Evolutionary conservation across 2,329 filamentous ascomycete genomes (phyloP), one percentile per base, ranked within the genome.

Genomic region (Colletotrichum sublineola): DNA sequence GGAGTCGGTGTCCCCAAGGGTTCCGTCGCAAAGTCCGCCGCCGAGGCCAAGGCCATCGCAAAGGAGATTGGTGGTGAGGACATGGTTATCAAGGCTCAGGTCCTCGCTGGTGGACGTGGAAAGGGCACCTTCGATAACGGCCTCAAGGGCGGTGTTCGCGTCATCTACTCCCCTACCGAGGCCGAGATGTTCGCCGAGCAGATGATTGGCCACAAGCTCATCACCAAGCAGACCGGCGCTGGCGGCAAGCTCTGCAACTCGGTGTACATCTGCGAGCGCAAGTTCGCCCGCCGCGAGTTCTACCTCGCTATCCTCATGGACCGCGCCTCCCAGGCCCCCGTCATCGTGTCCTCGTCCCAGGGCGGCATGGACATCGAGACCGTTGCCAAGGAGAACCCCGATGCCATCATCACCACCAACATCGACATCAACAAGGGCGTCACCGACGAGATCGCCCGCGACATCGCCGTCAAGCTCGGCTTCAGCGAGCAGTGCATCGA

Each of bases 161-260:
- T 99, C 80, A 97, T 99, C 86, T 99, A 98, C 91, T 98, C 96
- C 88, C 94, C 96, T 73, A 95, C 95, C 79, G 91, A 93, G 89
- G 96, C 96, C 81, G 93, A 94, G 89, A 97, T 98, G 91, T 97
- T 99, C 83, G 96, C 96, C 78, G 90, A 96, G 78, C 95, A 99
- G 88, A 99, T 99, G 96, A 98, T 99, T 85, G 96, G 96, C 82
- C 96, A 99, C 88, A 98, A 98, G 87, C 94, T 99, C 85, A 91
- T 99, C 86, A 99, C 96, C 84, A 99, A 99, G 91, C 96, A 99
- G 89, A 99, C 96, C 72, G 96, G 96, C 83, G 94, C 96, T 78
- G 90, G 85, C 78, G 96, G 96, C 81, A 94, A 96, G 83, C 91
- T 97, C 82, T 99, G 96, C 90, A 98, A 94, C 85, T 90, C 95